Evolutionary conservation across 495 filamentous ascomycete species (phyloP).

Genomic region (Cercophora sp.): DNA sequence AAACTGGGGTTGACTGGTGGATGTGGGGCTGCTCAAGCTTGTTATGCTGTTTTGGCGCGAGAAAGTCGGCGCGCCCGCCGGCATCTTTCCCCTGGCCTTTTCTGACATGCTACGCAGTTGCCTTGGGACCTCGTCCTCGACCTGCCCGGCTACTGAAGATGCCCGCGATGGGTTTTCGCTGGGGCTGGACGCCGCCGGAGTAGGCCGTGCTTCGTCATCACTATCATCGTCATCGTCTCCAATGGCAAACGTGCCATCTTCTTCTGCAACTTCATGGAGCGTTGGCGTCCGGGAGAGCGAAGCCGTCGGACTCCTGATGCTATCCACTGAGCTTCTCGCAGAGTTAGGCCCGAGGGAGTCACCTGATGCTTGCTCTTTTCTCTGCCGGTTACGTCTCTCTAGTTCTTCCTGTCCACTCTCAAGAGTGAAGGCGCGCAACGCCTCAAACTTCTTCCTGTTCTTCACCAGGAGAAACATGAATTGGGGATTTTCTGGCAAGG

Average conservation of each 20-base stretch:
- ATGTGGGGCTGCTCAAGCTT: constrained; percentile 67
- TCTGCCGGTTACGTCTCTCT: constrained; percentile 67
- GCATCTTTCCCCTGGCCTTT: constrained; percentile 95
- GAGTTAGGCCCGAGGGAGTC: constrained; percentile 44
- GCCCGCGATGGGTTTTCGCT: constrained; percentile 67
- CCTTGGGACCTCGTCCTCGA: constrained; percentile 70
- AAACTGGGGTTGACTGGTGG: constrained; percentile 44
- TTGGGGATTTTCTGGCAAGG: constrained; percentile 65
- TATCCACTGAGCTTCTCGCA: constrained; percentile 65
- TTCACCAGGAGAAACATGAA: constrained; percentile 79
- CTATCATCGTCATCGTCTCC: constrained; percentile 89
- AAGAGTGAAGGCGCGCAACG: constrained; percentile 86
- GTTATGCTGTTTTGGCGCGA: constrained; percentile 90
- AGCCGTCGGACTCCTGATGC: constrained; percentile 59
- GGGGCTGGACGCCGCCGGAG: constrained; percentile 67
- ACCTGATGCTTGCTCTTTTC: constrained; percentile 60
- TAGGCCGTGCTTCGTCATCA: constrained; percentile 61
- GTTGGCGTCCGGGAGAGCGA: constrained; percentile 54
- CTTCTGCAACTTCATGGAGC: constrained; percentile 75
- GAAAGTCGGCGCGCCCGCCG: constrained; percentile 76
- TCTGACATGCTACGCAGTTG: constrained; percentile 97
- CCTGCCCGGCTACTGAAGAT: constrained; percentile 62
- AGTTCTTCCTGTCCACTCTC: constrained; percentile 94
- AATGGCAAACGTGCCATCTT: constrained; percentile 74
- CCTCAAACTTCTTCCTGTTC: constrained; percentile 79